phyloP scores from a whole-genome alignment of 805 yeast genomes.

The Ogataea philodendri region DNA sequence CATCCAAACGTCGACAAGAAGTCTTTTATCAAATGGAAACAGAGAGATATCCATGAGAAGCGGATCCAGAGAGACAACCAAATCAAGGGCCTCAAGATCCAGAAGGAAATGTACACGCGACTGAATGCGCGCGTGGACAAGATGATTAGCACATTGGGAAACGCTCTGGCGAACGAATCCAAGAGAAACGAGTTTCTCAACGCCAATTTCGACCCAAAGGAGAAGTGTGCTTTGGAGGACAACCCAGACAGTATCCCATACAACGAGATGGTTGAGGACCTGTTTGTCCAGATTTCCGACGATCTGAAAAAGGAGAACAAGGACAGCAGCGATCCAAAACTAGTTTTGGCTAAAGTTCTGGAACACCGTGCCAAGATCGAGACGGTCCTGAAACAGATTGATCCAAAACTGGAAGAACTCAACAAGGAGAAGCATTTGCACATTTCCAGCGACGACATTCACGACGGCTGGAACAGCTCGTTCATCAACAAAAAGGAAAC shows the following conservation, averaged over 20 bases:
- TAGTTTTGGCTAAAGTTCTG: conserved; percentile 41
- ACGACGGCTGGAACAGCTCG: conserved; percentile 87
- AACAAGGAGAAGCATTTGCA: conserved; percentile 67
- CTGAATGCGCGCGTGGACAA: conserved; percentile 71
- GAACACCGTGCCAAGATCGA: conserved; percentile 72
- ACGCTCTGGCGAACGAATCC: conserved; percentile 35
- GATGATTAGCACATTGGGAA: conserved; percentile 45
- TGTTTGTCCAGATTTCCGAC: conserved; percentile 70
- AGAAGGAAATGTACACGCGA: conserved; percentile 75
- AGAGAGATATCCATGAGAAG: conserved; percentile 93
- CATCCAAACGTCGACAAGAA: conserved; percentile 96
- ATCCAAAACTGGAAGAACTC: conserved; percentile 62
- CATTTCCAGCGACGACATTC: conserved; percentile 88
- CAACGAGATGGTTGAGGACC: conserved; percentile 89
- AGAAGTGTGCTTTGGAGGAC: conserved; percentile 46
- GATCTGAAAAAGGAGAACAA: conserved; percentile 52
- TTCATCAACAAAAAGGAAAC: conserved; percentile 55
- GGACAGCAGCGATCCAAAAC: conserved; percentile 41
- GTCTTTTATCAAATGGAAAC: conserved; percentile 94
- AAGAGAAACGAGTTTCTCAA: conserved; percentile 43
- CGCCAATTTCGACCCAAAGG: conserved; percentile 53
- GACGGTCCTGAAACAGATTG: conserved; percentile 60
- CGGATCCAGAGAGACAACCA: conserved; percentile 78
- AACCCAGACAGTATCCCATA: conserved; percentile 56
- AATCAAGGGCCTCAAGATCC: conserved; percentile 71